These are phyloP conservation scores for Daldinia caldariorum DNA, from an alignment of 495 filamentous ascomycete genomes.

Conservation along the genomic window DNA sequence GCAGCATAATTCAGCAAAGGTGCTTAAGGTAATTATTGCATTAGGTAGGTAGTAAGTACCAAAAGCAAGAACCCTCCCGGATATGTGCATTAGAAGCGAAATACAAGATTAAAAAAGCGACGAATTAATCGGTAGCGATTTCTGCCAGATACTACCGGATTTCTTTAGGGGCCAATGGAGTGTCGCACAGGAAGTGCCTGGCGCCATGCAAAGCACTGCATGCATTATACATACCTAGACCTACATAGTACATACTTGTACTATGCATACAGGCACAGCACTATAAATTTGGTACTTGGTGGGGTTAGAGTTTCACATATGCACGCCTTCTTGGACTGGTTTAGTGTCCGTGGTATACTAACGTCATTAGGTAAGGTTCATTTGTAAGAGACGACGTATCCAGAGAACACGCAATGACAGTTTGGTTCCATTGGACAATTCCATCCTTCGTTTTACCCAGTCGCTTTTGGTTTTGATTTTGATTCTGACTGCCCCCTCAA, in stretches of 20 bases:
- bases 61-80: background rate
- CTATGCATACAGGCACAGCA: constrained; percentile 14
- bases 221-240: too few species aligned
- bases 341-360: constrained; percentile 37
- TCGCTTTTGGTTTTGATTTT: constrained; percentile 6
- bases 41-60: too few species aligned
- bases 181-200: background rate
- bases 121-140: constrained; percentile 30
- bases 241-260: background rate
- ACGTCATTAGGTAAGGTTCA: constrained; percentile 28
- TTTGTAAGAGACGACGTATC: constrained; percentile 27
- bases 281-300: constrained; percentile 25
- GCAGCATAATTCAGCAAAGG: constrained; percentile 9
- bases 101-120: too few species aligned
- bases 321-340: constrained; percentile 39
- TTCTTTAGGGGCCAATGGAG: constrained; percentile 25
- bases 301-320: constrained; percentile 40
- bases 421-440: constrained; percentile 39
- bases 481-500: background rate
- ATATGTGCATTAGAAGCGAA: too few species aligned
- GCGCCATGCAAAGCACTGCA: constrained; percentile 1
- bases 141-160: constrained; percentile 19
- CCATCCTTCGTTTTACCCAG: constrained; percentile 20
- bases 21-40: too few species aligned
- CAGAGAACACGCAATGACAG: constrained; percentile 16